Evolutionary conservation across 768 basidiomycete species (phyloP).

Genomic region (Leccinellum rugosiceps): DNA sequence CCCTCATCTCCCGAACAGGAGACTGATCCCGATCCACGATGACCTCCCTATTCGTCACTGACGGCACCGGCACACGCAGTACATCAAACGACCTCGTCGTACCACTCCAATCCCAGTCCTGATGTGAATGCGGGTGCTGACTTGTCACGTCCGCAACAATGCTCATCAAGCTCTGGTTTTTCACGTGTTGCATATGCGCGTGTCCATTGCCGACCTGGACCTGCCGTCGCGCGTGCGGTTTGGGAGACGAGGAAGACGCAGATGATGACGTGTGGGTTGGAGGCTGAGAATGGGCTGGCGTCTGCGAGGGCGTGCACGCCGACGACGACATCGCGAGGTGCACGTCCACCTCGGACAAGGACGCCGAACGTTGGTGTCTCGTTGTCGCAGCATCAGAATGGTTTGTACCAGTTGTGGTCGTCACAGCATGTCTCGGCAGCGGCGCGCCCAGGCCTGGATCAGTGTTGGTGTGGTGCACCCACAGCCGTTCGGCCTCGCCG

Average conservation of each 20-base stretch:
- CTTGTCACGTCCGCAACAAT: slow-evolving; percentile 62
- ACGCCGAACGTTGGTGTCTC: slow-evolving; percentile 15
- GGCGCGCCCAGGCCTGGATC: background rate
- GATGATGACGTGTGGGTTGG: background rate
- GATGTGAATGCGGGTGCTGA: slow-evolving; percentile 27
- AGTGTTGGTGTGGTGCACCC: background rate
- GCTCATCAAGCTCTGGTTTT: slow-evolving; percentile 53
- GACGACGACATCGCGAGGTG: background rate
- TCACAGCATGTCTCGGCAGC: slow-evolving; percentile 4
- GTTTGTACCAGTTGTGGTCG: background rate
- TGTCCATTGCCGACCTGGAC: slow-evolving; percentile 13
- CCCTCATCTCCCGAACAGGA: no score
- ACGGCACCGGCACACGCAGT: slow-evolving; percentile 17
- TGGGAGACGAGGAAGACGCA: background rate
- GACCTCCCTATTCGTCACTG: background rate
- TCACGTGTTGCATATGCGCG: background rate
- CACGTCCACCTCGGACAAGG: slow-evolving; percentile 7
- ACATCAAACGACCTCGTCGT: slow-evolving; percentile 23
- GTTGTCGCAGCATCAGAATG: background rate
- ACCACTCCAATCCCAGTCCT: background rate
- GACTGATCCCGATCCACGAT: background rate
- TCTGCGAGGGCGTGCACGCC: background rate
- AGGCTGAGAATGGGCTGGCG: background rate
- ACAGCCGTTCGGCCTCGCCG: no score
- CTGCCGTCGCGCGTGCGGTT: slow-evolving; percentile 3